Percentiles rank a stretch among this genome's conserved stretches.
These are phyloP conservation scores for Tardiomyces blankii DNA, from an alignment of 1,139 yeast genomes.

Conservation along the genomic window DNA sequence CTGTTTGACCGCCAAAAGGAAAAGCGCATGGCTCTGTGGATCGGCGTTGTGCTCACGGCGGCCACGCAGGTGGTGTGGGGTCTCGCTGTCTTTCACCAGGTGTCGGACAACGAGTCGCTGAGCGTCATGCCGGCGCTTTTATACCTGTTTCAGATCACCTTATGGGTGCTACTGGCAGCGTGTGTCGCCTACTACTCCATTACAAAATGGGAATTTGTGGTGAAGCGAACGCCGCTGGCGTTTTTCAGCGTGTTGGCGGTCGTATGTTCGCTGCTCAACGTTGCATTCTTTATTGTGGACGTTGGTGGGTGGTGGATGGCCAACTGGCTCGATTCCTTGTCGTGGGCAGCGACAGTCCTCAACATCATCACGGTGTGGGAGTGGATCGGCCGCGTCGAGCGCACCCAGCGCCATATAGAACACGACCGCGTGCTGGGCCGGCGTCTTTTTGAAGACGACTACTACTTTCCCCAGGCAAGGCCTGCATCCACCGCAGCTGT, in stretches of 20 bases:
- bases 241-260: conserved; percentile 38
- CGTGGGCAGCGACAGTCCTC: conserved; percentile 55
- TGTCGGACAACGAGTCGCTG: conserved; percentile 41
- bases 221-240: background rate
- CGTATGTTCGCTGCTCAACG: conserved; percentile 35
- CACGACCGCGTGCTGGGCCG: conserved; percentile 68
- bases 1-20: conserved; percentile 62
- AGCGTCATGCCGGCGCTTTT: conserved; percentile 71
- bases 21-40: conserved; percentile 49
- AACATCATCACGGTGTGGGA: conserved; percentile 76
- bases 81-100: conserved; percentile 42
- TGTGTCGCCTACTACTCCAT: conserved; percentile 42
- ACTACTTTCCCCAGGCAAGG: background rate
- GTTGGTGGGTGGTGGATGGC: conserved; percentile 64
- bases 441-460: conserved; percentile 61
- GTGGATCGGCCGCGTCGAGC: conserved; percentile 61
- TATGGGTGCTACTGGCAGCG: conserved; percentile 62
- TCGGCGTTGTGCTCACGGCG: conserved; percentile 49
- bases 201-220: background rate
- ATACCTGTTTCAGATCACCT: conserved; percentile 64
- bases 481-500: too few relatives aligned
- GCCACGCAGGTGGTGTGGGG: conserved; percentile 64
- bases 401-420: conserved; percentile 47
- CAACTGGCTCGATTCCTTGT: conserved; percentile 61
- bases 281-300: conserved; percentile 67